These are phyloP conservation scores for Paramyrothecium sp. DNA, from an alignment of 2,329 filamentous ascomycete genomes.

Conservation along the genomic window DNA sequence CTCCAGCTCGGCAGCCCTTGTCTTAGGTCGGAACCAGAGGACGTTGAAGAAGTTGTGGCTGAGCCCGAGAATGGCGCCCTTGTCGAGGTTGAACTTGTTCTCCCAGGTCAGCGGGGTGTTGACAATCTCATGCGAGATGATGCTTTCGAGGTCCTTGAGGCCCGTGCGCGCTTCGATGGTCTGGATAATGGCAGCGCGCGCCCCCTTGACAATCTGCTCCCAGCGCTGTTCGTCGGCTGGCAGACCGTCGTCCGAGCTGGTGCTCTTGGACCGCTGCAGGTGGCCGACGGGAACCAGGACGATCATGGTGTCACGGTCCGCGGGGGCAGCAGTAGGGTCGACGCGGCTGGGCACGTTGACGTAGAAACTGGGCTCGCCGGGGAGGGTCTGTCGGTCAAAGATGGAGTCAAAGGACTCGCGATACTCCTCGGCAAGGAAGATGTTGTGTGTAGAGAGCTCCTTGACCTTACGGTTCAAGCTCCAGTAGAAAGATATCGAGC, in stretches of 20 bases:
- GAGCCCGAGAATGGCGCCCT: conserved; percentile 70
- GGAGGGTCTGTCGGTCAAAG: conserved; percentile 67
- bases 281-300: conserved; percentile 73
- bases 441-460: conserved; percentile 69
- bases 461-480: conserved; percentile 58
- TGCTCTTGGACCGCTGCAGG: conserved; percentile 47
- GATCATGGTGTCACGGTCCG: conserved; percentile 63
- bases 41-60: conserved; percentile 75
- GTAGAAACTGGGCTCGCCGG: conserved; percentile 70
- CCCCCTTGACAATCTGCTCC: conserved; percentile 56
- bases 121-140: conserved; percentile 59
- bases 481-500: conserved; percentile 78
- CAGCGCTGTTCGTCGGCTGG: conserved; percentile 52
- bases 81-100: conserved; percentile 69
- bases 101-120: conserved; percentile 69
- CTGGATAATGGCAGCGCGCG: conserved; percentile 57
- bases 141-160: conserved; percentile 38
- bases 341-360: conserved; percentile 73
- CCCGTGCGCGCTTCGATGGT: conserved; percentile 62
- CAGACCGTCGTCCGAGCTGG: conserved; percentile 25
- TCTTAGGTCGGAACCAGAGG: conserved; percentile 62
- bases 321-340: conserved; percentile 65
- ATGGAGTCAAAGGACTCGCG: conserved; percentile 73
- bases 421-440: conserved; percentile 74
- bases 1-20: conserved; percentile 46